phyloP scores from a whole-genome alignment of 2,329 filamentous ascomycete genomes.

The Aspergillus puulaauensis region DNA sequence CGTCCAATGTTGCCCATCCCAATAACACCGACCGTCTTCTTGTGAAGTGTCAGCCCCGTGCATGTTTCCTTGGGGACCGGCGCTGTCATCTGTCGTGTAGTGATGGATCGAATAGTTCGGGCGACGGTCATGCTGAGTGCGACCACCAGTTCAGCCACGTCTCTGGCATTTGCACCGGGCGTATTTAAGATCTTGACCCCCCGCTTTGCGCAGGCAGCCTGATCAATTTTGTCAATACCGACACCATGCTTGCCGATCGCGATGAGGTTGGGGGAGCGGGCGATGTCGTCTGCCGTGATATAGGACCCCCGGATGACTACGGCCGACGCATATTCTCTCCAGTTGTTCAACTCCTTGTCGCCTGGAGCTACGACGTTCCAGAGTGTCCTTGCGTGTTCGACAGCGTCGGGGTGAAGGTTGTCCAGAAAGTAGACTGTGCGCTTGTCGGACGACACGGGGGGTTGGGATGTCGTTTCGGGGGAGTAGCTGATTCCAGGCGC shows the following conservation, averaged over 20 bases:
- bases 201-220: slow-evolving; percentile 36
- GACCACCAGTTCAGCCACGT: slow-evolving; percentile 39
- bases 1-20: slow-evolving; percentile 44
- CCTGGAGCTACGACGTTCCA: slow-evolving; percentile 42
- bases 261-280: slow-evolving; percentile 34
- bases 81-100: slow-evolving; percentile 26
- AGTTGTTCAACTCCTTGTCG: slow-evolving; percentile 37
- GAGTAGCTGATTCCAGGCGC: background rate
- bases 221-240: slow-evolving; percentile 49
- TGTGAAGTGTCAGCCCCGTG: slow-evolving; percentile 37
- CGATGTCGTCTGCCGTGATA: slow-evolving; percentile 41
- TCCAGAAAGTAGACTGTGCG: slow-evolving; percentile 45
- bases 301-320: slow-evolving; percentile 41
- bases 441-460: slow-evolving; percentile 19
- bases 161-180: slow-evolving; percentile 46
- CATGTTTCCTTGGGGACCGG: slow-evolving; percentile 42
- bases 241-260: slow-evolving; percentile 52
- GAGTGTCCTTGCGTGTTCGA: slow-evolving; percentile 34
- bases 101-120: slow-evolving; percentile 32
- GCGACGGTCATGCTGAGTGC: slow-evolving; percentile 38
- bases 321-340: slow-evolving; percentile 42
- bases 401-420: slow-evolving; percentile 37
- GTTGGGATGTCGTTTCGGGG: background rate
- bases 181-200: slow-evolving; percentile 50
- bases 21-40: slow-evolving; percentile 39